Percentiles rank a stretch among this genome's conserved stretches.
Evolutionary conservation across 2,329 filamentous ascomycete genomes (phyloP).

Genomic region (Pezicula radicicola): DNA sequence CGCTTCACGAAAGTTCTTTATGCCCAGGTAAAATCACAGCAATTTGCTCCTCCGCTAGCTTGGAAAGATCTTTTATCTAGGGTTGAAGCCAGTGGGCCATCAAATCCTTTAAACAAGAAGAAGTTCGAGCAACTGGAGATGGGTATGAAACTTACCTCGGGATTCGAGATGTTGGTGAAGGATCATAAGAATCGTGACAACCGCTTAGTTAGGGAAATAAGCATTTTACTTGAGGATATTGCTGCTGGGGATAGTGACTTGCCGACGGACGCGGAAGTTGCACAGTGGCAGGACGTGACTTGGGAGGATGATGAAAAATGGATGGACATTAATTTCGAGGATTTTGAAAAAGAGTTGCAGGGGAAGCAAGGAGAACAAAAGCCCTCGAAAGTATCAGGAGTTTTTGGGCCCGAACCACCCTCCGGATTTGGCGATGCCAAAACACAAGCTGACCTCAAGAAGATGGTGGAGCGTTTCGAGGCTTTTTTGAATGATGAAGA

Average conservation of each 20-base stretch:
- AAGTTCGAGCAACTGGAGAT: slow-evolving; percentile 48
- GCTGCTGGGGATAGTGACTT: slow-evolving; percentile 45
- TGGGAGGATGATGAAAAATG: slow-evolving; percentile 83
- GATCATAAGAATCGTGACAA: slow-evolving; percentile 67
- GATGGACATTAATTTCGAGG: slow-evolving; percentile 87
- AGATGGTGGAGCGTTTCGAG: slow-evolving; percentile 93
- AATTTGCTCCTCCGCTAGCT: slow-evolving; percentile 63
- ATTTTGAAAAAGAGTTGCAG: slow-evolving; percentile 79
- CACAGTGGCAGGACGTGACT: slow-evolving; percentile 56
- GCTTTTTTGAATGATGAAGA: slow-evolving; percentile 83
- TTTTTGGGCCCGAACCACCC: slow-evolving; percentile 24
- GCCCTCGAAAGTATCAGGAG: slow-evolving; percentile 12
- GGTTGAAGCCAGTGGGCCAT: slow-evolving; percentile 23
- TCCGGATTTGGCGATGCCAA: slow-evolving; percentile 60
- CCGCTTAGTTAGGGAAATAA: slow-evolving; percentile 69
- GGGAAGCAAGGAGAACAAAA: slow-evolving; percentile 41
- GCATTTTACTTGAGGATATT: slow-evolving; percentile 71
- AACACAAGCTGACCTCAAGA: slow-evolving; percentile 74
- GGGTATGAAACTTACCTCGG: slow-evolving; percentile 87
- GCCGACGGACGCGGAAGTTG: slow-evolving; percentile 72
- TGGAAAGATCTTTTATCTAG: slow-evolving; percentile 40
- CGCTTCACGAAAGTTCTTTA: slow-evolving; percentile 87
- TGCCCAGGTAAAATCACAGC: slow-evolving; percentile 85
- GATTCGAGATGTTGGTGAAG: slow-evolving; percentile 81
- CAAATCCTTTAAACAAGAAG: slow-evolving; percentile 18